A percentile compares a stretch with the other conserved stretches of the same genome.
phyloP scores from a whole-genome alignment of 2,329 filamentous ascomycete species.

The Gremmenia infestans region DNA sequence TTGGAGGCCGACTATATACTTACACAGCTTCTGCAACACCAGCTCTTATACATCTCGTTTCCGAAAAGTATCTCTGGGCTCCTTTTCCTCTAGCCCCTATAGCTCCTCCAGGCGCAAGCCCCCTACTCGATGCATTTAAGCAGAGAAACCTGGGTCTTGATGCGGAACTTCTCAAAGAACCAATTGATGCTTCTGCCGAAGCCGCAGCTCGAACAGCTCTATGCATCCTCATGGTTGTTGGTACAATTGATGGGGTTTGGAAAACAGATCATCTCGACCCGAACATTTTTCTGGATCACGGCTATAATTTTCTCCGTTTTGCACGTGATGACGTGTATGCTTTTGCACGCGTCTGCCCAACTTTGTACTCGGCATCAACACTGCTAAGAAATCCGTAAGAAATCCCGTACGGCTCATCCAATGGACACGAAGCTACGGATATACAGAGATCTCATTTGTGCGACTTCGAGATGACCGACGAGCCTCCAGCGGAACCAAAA shows the following conservation, averaged over 20 bases:
- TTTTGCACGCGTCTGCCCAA: not conserved
- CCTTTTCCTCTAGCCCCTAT: conserved; percentile 12
- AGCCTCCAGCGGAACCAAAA: conserved; percentile 15
- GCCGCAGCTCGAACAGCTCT: conserved; percentile 27
- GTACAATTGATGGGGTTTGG: conserved; percentile 11
- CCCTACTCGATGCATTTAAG: conserved; percentile 24
- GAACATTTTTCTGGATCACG: conserved; percentile 11
- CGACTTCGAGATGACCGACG: conserved; percentile 21
- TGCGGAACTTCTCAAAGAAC: conserved; percentile 17
- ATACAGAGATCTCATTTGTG: not conserved
- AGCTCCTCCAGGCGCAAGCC: conserved; percentile 8
- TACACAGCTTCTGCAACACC: conserved; percentile 29
- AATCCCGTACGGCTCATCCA: not conserved
- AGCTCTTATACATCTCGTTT: conserved; percentile 21
- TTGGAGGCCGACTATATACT: conserved; percentile 8
- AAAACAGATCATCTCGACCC: conserved; percentile 6
- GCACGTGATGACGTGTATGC: conserved; percentile 2
- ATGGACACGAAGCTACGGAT: not conserved
- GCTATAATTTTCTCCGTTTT: not conserved
- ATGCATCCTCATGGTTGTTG: conserved; percentile 26
- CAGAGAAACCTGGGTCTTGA: conserved; percentile 26
- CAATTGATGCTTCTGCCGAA: conserved; percentile 22
- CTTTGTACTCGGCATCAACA: too few relatives aligned
- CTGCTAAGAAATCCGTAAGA: too few relatives aligned
- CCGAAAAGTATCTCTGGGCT: conserved; percentile 28